phyloP scores from a whole-genome alignment of 768 basidiomycete genomes.

The Hygrophorus pudorinus region DNA sequence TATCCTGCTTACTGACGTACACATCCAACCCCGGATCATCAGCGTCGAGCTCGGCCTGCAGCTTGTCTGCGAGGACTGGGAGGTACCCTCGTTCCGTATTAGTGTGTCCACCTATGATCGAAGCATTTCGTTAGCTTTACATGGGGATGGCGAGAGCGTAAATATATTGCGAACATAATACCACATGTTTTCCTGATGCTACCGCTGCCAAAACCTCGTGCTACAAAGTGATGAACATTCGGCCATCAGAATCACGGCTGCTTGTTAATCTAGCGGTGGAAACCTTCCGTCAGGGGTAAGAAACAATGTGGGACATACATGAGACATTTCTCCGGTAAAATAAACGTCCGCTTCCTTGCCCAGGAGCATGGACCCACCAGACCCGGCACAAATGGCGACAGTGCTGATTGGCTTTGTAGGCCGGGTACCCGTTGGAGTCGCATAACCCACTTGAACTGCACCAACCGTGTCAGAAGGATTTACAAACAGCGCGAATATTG shows the following conservation, averaged over 20 bases:
- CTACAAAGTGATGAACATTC: constrained; percentile 26
- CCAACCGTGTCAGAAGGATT: constrained; percentile 2
- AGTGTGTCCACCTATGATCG: constrained; percentile 67
- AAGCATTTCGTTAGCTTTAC: neutral
- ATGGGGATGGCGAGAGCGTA: neutral
- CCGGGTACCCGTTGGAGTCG: constrained; percentile 14
- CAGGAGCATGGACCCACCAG: constrained; percentile 68
- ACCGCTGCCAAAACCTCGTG: constrained; percentile 82
- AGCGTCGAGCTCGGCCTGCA: constrained; percentile 41
- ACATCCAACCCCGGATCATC: constrained; percentile 43
- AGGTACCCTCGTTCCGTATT: constrained; percentile 95
- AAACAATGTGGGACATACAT: constrained; percentile 42
- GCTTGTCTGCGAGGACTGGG: constrained; percentile 55
- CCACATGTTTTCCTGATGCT: constrained; percentile 66
- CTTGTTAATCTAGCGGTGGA: constrained; percentile 5
- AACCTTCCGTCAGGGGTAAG: neutral
- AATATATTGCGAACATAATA: constrained; percentile 56
- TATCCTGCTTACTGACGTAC: constrained; percentile 61
- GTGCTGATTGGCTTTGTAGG: constrained; percentile 34
- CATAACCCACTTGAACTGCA: constrained; percentile 62
- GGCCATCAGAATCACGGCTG: constrained; percentile 13
- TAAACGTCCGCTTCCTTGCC: constrained; percentile 76
- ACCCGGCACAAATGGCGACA: constrained; percentile 88
- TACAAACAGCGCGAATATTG: constrained; percentile 7
- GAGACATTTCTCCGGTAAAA: constrained; percentile 88